These are phyloP conservation scores for Pythium diclinum DNA, from an alignment of 352 stramenopile species.

Conservation along the genomic window DNA sequence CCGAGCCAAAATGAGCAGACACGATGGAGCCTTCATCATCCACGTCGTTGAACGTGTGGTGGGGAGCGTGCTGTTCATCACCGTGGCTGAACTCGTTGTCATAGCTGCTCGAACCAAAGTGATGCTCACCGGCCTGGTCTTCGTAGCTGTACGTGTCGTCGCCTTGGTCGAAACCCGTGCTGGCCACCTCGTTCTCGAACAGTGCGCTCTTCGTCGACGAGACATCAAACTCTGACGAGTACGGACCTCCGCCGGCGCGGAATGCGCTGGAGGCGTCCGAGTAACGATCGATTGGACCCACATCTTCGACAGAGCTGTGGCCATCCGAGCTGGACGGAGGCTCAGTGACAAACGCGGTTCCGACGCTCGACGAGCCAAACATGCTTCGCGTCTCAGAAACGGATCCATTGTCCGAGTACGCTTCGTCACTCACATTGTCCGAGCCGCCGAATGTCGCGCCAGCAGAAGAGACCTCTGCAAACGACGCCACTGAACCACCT, in stretches of 20 bases:
- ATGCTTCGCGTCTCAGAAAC: constrained; percentile 70
- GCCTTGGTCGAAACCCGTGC: constrained; percentile 22
- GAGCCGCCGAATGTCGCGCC: constrained; percentile 75
- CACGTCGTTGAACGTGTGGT: constrained; percentile 1
- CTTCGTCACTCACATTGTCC: constrained; percentile 59
- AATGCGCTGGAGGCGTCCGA: constrained; percentile 32
- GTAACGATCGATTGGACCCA: constrained; percentile 18
- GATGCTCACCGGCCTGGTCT: constrained; percentile 14
- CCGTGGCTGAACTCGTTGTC: constrained; percentile 15
- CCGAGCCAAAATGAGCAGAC: constrained; percentile 12
- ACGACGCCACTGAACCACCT: constrained; percentile 53
- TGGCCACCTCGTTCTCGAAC: constrained; percentile 27
- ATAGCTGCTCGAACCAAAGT: constrained; percentile 19
- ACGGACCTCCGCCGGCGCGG: constrained; percentile 21
- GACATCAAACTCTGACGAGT: constrained; percentile 26
- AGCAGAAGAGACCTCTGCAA: constrained; percentile 59
- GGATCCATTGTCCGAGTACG: constrained; percentile 59
- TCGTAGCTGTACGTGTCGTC: constrained; percentile 19
- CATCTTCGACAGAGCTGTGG: constrained; percentile 54
- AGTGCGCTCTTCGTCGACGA: constrained; percentile 25
- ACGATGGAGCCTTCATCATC: background rate
- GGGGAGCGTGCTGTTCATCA: background rate
- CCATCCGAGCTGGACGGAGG: constrained; percentile 73
- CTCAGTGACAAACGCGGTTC: constrained; percentile 73
- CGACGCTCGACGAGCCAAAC: constrained; percentile 68